A percentile compares a stretch with the other conserved stretches of the same genome.
Conservation (phyloP, 2,329 filamentous ascomycete genomes). For the Cadophora sp. region DNA sequence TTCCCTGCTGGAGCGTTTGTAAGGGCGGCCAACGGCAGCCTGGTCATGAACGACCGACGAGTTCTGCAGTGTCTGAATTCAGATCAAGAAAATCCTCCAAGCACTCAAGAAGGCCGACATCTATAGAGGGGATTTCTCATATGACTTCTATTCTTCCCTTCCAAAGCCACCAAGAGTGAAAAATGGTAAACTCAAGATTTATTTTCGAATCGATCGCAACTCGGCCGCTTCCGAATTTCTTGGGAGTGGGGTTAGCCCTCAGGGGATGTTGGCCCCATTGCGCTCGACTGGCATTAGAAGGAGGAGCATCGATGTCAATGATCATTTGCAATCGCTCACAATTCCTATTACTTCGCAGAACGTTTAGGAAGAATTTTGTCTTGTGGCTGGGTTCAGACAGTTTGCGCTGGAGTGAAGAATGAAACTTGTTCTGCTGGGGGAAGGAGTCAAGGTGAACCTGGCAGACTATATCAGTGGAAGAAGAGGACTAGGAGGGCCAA, state of each 20-base stretch:
- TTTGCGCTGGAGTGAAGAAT: background rate
- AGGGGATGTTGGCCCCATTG: background rate
- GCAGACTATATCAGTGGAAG: no score
- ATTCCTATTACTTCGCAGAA: background rate
- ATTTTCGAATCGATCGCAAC: background rate
- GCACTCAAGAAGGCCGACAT: background rate
- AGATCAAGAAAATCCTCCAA: background rate
- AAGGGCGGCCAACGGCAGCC: background rate
- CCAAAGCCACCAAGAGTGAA: background rate
- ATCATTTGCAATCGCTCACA: background rate
- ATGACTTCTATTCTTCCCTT: background rate
- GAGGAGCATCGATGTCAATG: background rate
- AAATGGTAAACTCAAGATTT: background rate
- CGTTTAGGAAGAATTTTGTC: background rate
- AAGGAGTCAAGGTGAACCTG: no score
- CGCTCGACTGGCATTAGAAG: background rate
- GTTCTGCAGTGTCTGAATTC: background rate
- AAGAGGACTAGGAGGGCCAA: no score
- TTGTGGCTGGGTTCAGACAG: background rate
- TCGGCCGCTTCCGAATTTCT: background rate
- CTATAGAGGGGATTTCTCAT: background rate
- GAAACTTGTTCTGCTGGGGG: no score
- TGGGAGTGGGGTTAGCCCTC: background rate
- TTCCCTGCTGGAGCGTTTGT: background rate
- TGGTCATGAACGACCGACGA: background rate